Evolutionary conservation across 306 rosid species (phyloP), one percentile per base, ranked within the genome.

Genomic region (Cotoneaster glaucophyllus): DNA sequence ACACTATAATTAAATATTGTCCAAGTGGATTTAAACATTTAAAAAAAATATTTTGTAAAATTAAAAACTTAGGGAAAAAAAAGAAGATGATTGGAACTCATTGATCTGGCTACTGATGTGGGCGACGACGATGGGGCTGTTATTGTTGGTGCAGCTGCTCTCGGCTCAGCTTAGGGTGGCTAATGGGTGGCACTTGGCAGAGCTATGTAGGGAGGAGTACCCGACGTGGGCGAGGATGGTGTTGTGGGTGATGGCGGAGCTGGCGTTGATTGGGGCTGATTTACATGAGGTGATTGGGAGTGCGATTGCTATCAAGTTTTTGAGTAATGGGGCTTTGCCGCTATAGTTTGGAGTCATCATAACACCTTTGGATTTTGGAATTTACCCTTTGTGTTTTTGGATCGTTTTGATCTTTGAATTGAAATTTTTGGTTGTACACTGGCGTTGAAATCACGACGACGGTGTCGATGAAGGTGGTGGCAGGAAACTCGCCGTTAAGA

Each of bases 201-300:
- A 95, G 80, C 89, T 89, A 0, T 95, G 99, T 64, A 83, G 99
- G 58, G 97, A 92, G 39, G 99, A 92, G 92, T 92, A 95, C 71
- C 97, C 99, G 13, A 43, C 41, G 0, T 95, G 99, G 99, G 97
- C 97, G 10, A 81, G 89, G 69, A 45, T 84, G 80, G 83, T 88
- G 75, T 78, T 95, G 8, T 95, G 99, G 97, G 77, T 92, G 39
- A 95, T 95, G 99, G 92, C 97, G 2, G 97, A 95, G 85, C 34
- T 95, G 2, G 99, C 97, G 65, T 77, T 95, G 22, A 88, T 95
- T 79, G 97, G 99, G 28, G 84, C 99, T 58, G 97, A 92, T 72
- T 92, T 95, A 6, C 99, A 95, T 82, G 99, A 95, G 82, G 99
- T 95, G 74, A 95, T 95, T 73, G 96, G 99, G 4, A 92, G 97